A percentile compares a stretch with the other conserved stretches of the same genome.
phyloP scores from a whole-genome alignment of 1,139 yeast genomes.

The Protomyces inundatus region DNA sequence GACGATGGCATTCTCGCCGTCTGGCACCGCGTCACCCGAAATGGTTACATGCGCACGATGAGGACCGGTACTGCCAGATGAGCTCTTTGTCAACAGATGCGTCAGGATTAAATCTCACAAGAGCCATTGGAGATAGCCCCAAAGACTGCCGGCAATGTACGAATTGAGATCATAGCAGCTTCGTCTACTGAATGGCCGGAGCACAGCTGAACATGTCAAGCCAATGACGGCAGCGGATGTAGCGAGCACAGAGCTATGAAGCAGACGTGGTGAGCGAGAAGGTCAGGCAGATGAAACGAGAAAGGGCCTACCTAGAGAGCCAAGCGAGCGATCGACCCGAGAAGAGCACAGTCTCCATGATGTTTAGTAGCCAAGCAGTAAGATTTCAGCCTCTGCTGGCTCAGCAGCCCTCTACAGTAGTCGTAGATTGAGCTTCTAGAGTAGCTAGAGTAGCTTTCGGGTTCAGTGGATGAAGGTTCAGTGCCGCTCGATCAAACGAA shows the following conservation, averaged over 20 bases:
- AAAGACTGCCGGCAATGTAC: constrained; percentile 5
- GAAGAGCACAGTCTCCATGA: neutral
- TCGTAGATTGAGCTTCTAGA: too few species aligned
- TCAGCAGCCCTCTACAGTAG: too few species aligned
- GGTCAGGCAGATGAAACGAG: neutral
- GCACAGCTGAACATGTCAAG: constrained; percentile 15
- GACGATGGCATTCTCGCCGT: constrained; percentile 25
- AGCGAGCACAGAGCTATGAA: neutral
- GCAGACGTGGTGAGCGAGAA: neutral
- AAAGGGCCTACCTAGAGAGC: neutral
- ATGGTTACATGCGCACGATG: constrained; percentile 16
- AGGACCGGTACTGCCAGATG: neutral
- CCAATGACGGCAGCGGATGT: constrained; percentile 8
- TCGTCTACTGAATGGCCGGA: constrained; percentile 17
- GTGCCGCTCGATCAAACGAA: too few species aligned
- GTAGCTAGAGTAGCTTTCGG: too few species aligned
- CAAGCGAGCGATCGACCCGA: neutral
- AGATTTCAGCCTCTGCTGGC: too few species aligned
- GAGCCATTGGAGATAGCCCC: constrained; percentile 21
- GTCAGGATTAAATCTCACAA: neutral
- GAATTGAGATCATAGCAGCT: constrained; percentile 19
- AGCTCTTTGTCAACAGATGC: neutral
- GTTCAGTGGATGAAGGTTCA: too few species aligned
- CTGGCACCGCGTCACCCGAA: constrained; percentile 23
- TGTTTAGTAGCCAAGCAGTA: too few species aligned